These are phyloP conservation scores for Hortaea sp. DNA, from an alignment of 2,329 filamentous ascomycete genomes.

Conservation along the genomic window DNA sequence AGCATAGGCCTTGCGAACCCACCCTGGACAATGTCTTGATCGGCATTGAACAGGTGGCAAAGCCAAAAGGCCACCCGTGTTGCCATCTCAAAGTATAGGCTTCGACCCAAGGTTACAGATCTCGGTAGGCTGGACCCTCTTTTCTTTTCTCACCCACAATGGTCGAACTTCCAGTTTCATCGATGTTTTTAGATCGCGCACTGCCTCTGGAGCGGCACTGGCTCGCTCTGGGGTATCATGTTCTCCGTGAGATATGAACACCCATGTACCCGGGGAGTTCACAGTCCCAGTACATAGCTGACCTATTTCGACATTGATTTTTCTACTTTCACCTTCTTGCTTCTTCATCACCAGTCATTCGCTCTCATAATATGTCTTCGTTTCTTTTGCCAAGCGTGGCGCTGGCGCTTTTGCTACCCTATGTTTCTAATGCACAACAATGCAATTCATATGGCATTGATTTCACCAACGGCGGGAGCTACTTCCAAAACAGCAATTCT, in stretches of 20 bases:
- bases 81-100: no score
- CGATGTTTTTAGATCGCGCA: no score
- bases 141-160: no score
- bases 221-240: neutral
- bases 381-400: neutral
- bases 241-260: neutral
- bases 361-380: neutral
- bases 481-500: constrained; percentile 37
- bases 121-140: no score
- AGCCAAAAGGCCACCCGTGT: no score
- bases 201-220: neutral
- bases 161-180: no score
- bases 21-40: no score
- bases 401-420: neutral
- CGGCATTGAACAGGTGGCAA: no score
- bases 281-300: no score
- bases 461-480: constrained; percentile 33
- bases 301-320: neutral
- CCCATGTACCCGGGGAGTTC: no score
- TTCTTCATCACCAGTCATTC: neutral
- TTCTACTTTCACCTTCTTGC: neutral
- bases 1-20: no score
- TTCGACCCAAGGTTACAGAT: no score
- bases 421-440: neutral
- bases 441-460: constrained; percentile 27